These are phyloP conservation scores for Boletus insuetus DNA, from an alignment of 768 basidiomycete genomes.

Conservation along the genomic window DNA sequence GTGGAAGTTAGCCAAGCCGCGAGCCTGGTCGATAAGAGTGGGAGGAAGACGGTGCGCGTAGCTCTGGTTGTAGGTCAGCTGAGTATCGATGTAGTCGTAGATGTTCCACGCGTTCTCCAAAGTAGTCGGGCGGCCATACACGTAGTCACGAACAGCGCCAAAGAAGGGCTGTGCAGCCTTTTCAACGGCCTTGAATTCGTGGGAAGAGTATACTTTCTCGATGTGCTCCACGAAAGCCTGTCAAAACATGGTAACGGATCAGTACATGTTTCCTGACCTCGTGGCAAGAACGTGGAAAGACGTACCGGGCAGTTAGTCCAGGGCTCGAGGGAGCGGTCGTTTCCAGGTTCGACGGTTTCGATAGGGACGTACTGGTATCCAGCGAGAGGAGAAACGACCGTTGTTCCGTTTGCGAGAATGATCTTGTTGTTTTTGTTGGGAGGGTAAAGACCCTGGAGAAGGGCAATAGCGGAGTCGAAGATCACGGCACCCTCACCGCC, in stretches of 20 bases:
- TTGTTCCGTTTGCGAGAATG: constrained; percentile 74
- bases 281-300: background rate
- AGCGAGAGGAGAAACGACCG: constrained; percentile 67
- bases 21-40: constrained; percentile 71
- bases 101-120: constrained; percentile 79
- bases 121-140: constrained; percentile 63
- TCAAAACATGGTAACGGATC: constrained; percentile 8
- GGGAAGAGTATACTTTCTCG: constrained; percentile 55
- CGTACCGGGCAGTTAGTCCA: constrained; percentile 65
- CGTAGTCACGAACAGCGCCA: constrained; percentile 61
- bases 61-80: constrained; percentile 78
- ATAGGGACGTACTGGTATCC: constrained; percentile 89
- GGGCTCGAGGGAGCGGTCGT: constrained; percentile 80
- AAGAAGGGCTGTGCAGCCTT: constrained; percentile 66
- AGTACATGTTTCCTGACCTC: background rate
- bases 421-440: constrained; percentile 73
- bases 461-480: constrained; percentile 81
- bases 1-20: constrained; percentile 74
- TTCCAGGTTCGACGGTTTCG: constrained; percentile 82
- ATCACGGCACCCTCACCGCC: constrained; percentile 85
- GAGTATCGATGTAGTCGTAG: constrained; percentile 73
- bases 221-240: constrained; percentile 68
- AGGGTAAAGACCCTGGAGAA: constrained; percentile 84
- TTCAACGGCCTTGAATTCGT: constrained; percentile 60
- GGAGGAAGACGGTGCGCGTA: constrained; percentile 80